These are phyloP conservation scores for Mercurialis annua DNA, from an alignment of 345 rosid genomes.

Conservation along the genomic window DNA sequence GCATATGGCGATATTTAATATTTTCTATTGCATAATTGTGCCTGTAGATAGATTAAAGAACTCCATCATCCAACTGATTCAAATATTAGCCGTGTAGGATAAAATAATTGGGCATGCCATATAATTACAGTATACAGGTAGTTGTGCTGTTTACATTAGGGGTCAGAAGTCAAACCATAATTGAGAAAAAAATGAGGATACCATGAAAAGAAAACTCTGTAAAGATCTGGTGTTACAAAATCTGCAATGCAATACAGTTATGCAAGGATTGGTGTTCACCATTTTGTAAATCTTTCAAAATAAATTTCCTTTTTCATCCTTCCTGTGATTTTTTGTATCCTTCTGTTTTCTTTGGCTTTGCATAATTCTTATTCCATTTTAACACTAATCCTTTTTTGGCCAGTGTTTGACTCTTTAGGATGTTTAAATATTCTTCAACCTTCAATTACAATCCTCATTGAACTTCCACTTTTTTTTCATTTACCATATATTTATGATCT, in stretches of 20 bases:
- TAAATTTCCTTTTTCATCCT: background rate
- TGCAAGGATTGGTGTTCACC: background rate
- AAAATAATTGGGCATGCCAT: background rate
- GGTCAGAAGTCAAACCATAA: background rate
- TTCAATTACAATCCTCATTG: constrained; percentile 33
- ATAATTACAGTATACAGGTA: no score
- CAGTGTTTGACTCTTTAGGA: constrained; percentile 32
- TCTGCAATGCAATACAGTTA: background rate
- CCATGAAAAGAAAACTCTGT: background rate
- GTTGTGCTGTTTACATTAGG: background rate
- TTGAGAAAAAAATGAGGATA: background rate
- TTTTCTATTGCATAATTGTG: background rate
- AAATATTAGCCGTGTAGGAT: background rate
- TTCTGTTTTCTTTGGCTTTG: constrained; percentile 8
- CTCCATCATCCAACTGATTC: background rate
- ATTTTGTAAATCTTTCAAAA: background rate
- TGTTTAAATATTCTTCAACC: constrained; percentile 38
- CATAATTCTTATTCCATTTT: constrained; percentile 20
- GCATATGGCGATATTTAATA: background rate
- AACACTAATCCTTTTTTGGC: constrained; percentile 22
- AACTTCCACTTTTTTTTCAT: constrained; percentile 30
- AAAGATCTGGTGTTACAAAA: background rate
- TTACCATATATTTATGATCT: constrained; percentile 20
- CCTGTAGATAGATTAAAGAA: background rate
- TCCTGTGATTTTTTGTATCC: no score